These are phyloP conservation scores for Euphrasia arctica DNA, from an alignment of 305 asterid species.

Conservation along the genomic window DNA sequence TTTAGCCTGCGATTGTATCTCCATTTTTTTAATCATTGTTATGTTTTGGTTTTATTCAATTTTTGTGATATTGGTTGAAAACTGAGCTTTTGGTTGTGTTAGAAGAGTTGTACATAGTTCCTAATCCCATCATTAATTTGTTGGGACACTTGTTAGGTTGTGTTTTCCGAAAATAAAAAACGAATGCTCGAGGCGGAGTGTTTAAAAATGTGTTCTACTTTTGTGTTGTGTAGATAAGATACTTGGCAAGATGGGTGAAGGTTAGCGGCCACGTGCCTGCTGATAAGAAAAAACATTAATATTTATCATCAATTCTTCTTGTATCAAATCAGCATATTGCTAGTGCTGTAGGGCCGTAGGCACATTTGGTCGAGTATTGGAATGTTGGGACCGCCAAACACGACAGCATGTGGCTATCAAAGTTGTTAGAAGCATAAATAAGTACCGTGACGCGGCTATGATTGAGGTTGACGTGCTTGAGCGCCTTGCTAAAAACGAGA, in stretches of 20 bases:
- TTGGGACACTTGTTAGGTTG: slow-evolving; percentile 1
- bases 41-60: neutral
- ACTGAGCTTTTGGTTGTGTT: slow-evolving; percentile 8
- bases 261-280: slow-evolving; percentile 59
- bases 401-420: slow-evolving; percentile 54
- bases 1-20: slow-evolving; percentile 21
- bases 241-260: slow-evolving; percentile 68
- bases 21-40: neutral
- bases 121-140: too few relatives aligned
- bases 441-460: slow-evolving; percentile 63
- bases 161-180: too few relatives aligned
- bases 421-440: slow-evolving; percentile 51
- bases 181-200: neutral
- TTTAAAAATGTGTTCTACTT: slow-evolving; percentile 22
- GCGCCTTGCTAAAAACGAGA: slow-evolving; percentile 39
- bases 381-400: slow-evolving; percentile 65
- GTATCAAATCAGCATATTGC: slow-evolving; percentile 62
- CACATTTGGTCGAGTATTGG: slow-evolving; percentile 70
- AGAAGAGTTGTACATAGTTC: slow-evolving; percentile 1
- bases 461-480: slow-evolving; percentile 50
- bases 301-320: slow-evolving; percentile 45
- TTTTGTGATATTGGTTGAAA: neutral
- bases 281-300: slow-evolving; percentile 49
- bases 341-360: slow-evolving; percentile 79
- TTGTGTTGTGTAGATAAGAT: slow-evolving; percentile 47